Conservation (phyloP, 495 filamentous ascomycete genomes). For the Xylaria bambusicola region DNA sequence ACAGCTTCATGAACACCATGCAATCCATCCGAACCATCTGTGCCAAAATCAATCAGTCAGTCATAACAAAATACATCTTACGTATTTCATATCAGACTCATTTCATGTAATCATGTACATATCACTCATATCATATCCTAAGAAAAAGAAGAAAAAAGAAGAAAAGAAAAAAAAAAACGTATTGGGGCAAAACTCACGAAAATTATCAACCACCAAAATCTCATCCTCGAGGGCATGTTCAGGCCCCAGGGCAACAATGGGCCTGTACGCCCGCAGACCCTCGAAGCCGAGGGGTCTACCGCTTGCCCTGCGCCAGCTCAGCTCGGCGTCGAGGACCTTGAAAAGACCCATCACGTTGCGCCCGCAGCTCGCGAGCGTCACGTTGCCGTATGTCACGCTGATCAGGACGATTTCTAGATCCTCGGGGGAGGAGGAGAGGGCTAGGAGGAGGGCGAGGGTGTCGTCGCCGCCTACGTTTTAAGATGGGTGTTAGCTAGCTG, state of each 20-base stretch:
- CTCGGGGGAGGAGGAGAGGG: slow-evolving; percentile 76
- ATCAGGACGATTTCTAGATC: slow-evolving; percentile 88
- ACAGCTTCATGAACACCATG: slow-evolving; percentile 85
- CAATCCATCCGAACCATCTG: slow-evolving; percentile 91
- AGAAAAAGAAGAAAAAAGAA: too few species aligned
- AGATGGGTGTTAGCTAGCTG: background rate
- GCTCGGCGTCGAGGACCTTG: slow-evolving; percentile 87
- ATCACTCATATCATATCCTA: too few species aligned
- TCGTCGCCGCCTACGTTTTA: slow-evolving; percentile 79
- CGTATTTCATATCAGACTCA: too few species aligned
- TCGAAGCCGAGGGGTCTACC: slow-evolving; percentile 69
- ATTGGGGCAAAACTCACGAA: slow-evolving; percentile 62
- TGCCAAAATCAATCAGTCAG: too few species aligned
- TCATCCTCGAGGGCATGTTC: slow-evolving; percentile 83
- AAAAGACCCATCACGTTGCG: slow-evolving; percentile 91
- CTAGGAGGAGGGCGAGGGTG: slow-evolving; percentile 79
- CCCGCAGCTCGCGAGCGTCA: slow-evolving; percentile 82
- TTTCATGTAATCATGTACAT: too few species aligned
- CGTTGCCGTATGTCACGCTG: slow-evolving; percentile 91
- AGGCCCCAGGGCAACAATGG: slow-evolving; percentile 83
- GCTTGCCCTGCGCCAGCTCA: slow-evolving; percentile 72
- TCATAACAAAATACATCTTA: too few species aligned
- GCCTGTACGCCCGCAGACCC: slow-evolving; percentile 66
- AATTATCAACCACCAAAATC: slow-evolving; percentile 82
- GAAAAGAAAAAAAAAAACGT: too few species aligned